These are phyloP conservation scores for Bocquillonia castaneifolia DNA, from an alignment of 441 rosid species.

Conservation along the genomic window DNA sequence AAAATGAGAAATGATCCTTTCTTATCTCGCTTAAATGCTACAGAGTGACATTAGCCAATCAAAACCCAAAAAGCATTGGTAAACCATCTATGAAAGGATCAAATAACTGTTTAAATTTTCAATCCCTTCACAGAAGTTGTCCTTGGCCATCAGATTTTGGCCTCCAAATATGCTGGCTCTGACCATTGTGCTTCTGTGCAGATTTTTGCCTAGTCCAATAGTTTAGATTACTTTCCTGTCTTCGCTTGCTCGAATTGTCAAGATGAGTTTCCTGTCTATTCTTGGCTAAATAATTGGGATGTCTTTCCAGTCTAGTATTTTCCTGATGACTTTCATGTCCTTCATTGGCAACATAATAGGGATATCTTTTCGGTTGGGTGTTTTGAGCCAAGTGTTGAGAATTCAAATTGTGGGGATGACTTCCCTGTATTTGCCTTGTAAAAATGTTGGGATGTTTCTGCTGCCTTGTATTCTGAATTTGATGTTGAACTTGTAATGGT, in stretches of 20 bases:
- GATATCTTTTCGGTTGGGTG: neutral
- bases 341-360: neutral
- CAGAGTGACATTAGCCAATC: too few relatives aligned
- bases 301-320: neutral
- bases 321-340: neutral
- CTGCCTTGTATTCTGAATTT: conserved; percentile 15
- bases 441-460: conserved; percentile 15
- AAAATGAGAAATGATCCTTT: too few relatives aligned
- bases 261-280: neutral
- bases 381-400: neutral
- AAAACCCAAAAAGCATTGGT: neutral
- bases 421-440: conserved; percentile 14
- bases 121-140: neutral
- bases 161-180: conserved; percentile 49
- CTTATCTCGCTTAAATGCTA: too few relatives aligned
- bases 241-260: neutral
- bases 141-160: conserved; percentile 37
- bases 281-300: conserved; percentile 1
- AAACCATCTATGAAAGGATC: neutral
- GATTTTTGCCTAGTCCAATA: conserved; percentile 1
- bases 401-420: neutral
- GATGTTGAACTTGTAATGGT: conserved; percentile 21
- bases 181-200: conserved; percentile 23
- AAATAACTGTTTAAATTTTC: neutral
- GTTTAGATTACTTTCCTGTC: neutral